phyloP scores from a whole-genome alignment of 148 eudicot genomes.

The Cornus kousa region DNA sequence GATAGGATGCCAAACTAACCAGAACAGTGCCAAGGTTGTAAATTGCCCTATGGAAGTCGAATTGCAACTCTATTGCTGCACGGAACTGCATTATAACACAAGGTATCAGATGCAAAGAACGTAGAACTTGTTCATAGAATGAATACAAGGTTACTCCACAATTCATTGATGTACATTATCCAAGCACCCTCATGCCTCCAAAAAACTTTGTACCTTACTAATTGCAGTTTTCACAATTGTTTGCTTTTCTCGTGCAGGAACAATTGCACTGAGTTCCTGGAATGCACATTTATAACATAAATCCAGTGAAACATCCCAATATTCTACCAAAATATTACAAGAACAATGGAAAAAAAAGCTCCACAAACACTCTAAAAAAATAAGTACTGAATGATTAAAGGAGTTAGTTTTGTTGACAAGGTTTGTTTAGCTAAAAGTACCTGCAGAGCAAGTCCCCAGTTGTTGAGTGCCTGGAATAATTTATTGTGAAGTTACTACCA shows the following conservation, averaged over 20 bases:
- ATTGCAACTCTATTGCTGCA: constrained; percentile 88
- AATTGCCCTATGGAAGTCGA: constrained; percentile 96
- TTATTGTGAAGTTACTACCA: constrained; percentile 10
- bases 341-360: background rate
- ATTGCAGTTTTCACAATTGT: constrained; percentile 75
- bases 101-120: constrained; percentile 12
- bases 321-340: background rate
- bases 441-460: constrained; percentile 99
- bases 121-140: background rate
- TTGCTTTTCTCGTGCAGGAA: constrained; percentile 92
- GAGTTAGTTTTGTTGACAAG: constrained; percentile 4
- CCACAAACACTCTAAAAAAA: background rate
- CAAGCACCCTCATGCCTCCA: background rate
- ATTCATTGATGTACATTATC: background rate
- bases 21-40: constrained; percentile 97
- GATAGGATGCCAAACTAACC: constrained; percentile 42
- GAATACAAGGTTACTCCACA: background rate
- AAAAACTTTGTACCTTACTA: constrained; percentile 57
- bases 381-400: background rate
- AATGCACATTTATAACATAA: constrained; percentile 16
- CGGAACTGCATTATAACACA: constrained; percentile 63
- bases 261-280: constrained; percentile 95
- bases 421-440: constrained; percentile 27
- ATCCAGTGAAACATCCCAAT: background rate
- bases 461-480: constrained; percentile 83